Evolutionary conservation across 176 grass and related monocot genomes (phyloP).

Genomic region (Secale cereale): DNA sequence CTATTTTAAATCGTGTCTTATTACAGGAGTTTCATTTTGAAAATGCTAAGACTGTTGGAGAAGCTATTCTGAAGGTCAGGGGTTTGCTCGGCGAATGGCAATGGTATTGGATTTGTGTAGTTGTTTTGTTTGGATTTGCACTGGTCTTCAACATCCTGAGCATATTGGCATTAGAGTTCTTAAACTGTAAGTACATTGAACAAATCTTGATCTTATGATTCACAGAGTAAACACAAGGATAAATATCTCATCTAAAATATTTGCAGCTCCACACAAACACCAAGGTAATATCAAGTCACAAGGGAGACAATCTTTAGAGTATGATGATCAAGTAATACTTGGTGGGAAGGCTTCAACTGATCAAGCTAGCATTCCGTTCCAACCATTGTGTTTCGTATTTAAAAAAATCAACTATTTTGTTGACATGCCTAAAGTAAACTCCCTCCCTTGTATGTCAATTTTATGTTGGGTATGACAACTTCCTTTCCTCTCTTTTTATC

Average conservation of each 20-base stretch:
- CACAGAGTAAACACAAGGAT: background rate
- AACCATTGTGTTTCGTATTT: slow-evolving; percentile 63
- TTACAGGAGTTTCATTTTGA: slow-evolving; percentile 54
- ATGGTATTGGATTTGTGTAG: slow-evolving; percentile 80
- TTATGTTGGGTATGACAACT: background rate
- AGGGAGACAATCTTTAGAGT: slow-evolving; percentile 27
- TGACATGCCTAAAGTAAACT: slow-evolving; percentile 77
- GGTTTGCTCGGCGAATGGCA: slow-evolving; percentile 61
- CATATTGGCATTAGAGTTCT: slow-evolving; percentile 63
- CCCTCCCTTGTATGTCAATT: slow-evolving; percentile 34
- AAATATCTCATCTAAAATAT: background rate
- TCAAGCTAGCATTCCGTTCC: slow-evolving; percentile 60
- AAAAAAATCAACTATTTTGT: slow-evolving; percentile 78
- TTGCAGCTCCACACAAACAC: slow-evolving; percentile 67
- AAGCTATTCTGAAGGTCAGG: slow-evolving; percentile 59
- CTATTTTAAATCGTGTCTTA: background rate
- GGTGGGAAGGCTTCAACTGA: slow-evolving; percentile 25
- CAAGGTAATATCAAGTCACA: slow-evolving; percentile 31
- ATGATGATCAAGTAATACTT: background rate
- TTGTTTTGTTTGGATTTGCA: slow-evolving; percentile 56
- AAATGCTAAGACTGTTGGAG: slow-evolving; percentile 53
- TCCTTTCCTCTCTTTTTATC: background rate
- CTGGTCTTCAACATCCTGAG: slow-evolving; percentile 73
- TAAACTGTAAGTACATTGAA: slow-evolving; percentile 52
- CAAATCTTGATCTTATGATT: background rate